These are phyloP conservation scores for Eucalyptus virginea DNA, from an alignment of 345 rosid genomes.

Conservation along the genomic window DNA sequence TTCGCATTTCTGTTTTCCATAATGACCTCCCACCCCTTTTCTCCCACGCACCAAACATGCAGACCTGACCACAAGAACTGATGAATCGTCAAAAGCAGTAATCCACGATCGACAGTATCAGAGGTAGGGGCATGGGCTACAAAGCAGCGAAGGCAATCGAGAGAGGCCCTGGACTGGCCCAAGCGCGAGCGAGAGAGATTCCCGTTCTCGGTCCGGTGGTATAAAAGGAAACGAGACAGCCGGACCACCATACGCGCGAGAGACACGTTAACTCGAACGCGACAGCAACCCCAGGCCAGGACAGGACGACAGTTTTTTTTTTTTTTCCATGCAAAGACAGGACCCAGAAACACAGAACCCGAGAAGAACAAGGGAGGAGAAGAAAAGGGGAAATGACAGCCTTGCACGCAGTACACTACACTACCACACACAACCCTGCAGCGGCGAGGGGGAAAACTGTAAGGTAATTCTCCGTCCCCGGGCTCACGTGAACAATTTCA, in stretches of 20 bases:
- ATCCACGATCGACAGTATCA: background rate
- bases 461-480: background rate
- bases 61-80: background rate
- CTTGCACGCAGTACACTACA: background rate
- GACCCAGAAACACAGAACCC: background rate
- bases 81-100: background rate
- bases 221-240: background rate
- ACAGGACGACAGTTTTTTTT: background rate
- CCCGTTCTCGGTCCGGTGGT: background rate
- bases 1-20: background rate
- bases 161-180: background rate
- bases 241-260: background rate
- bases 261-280: background rate
- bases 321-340: background rate
- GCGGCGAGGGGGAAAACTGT: background rate
- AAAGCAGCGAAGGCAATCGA: background rate
- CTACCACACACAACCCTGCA: background rate
- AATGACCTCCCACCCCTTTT: background rate
- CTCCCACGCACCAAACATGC: background rate
- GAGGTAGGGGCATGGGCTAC: background rate
- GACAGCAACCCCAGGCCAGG: background rate
- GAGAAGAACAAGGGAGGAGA: background rate
- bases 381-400: background rate
- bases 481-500: background rate
- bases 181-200: background rate